These are phyloP conservation scores for Podila minutissima DNA, from an alignment of 192 early-diverging fungal genomes.

Conservation along the genomic window DNA sequence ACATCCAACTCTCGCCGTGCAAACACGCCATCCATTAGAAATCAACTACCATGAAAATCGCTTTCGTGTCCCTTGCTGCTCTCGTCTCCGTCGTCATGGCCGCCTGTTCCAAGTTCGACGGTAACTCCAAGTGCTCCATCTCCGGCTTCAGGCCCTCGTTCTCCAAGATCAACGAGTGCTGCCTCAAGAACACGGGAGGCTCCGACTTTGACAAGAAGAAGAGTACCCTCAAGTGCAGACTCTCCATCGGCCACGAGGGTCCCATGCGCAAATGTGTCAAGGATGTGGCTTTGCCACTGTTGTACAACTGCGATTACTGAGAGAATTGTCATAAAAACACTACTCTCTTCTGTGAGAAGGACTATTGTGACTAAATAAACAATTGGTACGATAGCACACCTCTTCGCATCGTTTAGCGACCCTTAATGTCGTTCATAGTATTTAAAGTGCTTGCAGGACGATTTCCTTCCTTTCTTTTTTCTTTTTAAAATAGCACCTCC, in stretches of 20 bases:
- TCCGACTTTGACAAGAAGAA: slow-evolving; percentile 9
- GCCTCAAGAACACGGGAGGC: slow-evolving; percentile 33
- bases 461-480: too few species aligned
- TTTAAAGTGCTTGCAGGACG: too few species aligned
- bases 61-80: not conserved
- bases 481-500: too few species aligned
- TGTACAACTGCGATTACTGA: slow-evolving; percentile 30
- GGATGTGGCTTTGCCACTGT: slow-evolving; percentile 26
- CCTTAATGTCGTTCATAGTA: too few species aligned
- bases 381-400: too few species aligned
- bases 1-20: not conserved
- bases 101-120: slow-evolving; percentile 15
- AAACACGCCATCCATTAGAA: not conserved
- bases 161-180: slow-evolving; percentile 24
- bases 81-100: not conserved
- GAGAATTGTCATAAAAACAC: not conserved
- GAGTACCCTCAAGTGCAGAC: slow-evolving; percentile 2
- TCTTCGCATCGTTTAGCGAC: too few species aligned
- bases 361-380: too few species aligned
- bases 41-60: not conserved
- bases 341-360: too few species aligned
- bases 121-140: slow-evolving; percentile 22
- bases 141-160: slow-evolving; percentile 21
- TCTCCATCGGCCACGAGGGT: slow-evolving; percentile 19
- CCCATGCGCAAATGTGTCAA: slow-evolving; percentile 29